phyloP scores from a whole-genome alignment of 2,329 filamentous ascomycete genomes.

The Claviceps maximensis region DNA sequence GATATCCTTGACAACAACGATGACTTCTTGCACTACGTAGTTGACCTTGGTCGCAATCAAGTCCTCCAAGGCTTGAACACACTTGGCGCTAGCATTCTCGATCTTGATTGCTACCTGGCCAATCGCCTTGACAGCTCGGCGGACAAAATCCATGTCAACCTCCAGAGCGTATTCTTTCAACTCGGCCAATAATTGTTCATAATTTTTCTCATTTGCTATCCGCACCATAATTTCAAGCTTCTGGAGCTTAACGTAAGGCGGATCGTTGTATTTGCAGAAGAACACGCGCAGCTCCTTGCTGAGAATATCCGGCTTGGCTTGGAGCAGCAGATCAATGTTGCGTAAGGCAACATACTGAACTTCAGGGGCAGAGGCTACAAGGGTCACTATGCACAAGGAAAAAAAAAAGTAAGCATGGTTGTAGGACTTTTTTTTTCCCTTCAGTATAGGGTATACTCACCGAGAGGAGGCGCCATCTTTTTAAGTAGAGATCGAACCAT shows the following conservation, averaged over 20 bases:
- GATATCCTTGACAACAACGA: constrained; percentile 99
- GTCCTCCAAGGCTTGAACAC: constrained; percentile 84
- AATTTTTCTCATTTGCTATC: constrained; percentile 94
- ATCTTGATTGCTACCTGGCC: constrained; percentile 99
- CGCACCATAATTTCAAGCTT: constrained; percentile 99
- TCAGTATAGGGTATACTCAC: constrained; percentile 32
- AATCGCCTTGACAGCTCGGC: constrained; percentile 87
- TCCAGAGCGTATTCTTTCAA: constrained; percentile 95
- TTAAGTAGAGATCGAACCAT: constrained; percentile 76
- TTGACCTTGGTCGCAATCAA: constrained; percentile 96
- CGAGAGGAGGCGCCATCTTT: constrained; percentile 95
- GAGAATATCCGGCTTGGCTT: constrained; percentile 91
- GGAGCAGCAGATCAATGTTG: constrained; percentile 90
- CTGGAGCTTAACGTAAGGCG: constrained; percentile 91
- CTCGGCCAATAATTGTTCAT: constrained; percentile 86
- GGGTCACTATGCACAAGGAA: constrained; percentile 52
- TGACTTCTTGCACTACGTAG: constrained; percentile 95
- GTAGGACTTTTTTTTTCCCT: neutral
- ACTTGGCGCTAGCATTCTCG: constrained; percentile 85
- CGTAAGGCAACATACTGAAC: constrained; percentile 94
- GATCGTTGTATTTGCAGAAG: constrained; percentile 99
- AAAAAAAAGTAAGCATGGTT: neutral
- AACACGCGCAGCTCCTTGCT: constrained; percentile 97
- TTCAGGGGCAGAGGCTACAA: constrained; percentile 89
- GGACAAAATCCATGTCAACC: constrained; percentile 98